A percentile compares a stretch with the other conserved stretches of the same genome.
These are phyloP conservation scores for Arabis hirsuta DNA, from an alignment of 345 rosid genomes.

Conservation along the genomic window DNA sequence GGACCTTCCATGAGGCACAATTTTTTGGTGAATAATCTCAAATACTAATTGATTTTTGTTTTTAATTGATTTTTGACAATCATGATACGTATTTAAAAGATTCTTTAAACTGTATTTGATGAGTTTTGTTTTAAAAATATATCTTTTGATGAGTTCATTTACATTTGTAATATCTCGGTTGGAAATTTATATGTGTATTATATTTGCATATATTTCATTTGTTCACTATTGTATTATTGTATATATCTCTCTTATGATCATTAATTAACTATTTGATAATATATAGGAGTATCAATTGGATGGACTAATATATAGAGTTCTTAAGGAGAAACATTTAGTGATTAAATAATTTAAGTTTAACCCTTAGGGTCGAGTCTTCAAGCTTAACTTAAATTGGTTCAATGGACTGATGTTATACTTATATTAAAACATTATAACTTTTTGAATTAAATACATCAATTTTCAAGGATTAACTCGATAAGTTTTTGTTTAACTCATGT, in stretches of 20 bases:
- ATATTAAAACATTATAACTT: too few species aligned
- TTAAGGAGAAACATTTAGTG: too few species aligned
- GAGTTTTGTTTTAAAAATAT: background rate
- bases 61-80: background rate
- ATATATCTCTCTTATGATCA: background rate
- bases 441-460: too few species aligned
- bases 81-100: conserved; percentile 8
- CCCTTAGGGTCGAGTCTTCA: too few species aligned
- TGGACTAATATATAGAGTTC: background rate
- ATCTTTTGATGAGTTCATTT: conserved; percentile 24
- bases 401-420: too few species aligned
- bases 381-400: too few species aligned
- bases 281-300: background rate
- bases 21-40: conserved; percentile 38
- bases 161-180: conserved; percentile 27
- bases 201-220: background rate
- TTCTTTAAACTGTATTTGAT: conserved; percentile 24
- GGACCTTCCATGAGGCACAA: conserved; percentile 87
- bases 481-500: too few species aligned
- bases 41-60: conserved; percentile 12
- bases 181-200: conserved; percentile 8
- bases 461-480: too few species aligned
- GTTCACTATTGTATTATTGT: background rate
- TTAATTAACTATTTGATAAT: background rate
- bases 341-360: too few species aligned